Base-by-base conservation (phyloP, 805 yeast species). In the Wickerhamomyces pijperi region DNA sequence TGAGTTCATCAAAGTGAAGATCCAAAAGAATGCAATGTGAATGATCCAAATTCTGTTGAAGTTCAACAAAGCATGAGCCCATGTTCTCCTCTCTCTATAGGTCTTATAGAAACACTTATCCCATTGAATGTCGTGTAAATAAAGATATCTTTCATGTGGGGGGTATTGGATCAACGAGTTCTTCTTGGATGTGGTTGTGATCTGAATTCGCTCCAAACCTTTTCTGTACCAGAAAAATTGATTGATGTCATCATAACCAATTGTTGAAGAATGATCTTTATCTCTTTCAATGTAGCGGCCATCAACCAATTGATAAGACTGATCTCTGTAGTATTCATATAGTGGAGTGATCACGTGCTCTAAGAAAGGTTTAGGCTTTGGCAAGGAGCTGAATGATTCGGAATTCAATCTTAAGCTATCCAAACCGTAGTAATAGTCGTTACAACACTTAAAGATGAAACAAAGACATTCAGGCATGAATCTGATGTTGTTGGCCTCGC, bases 231-330 rank as follows among this genome's bases (percentile, higher is more conserved):
- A 86, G 53, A 86, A 86, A 31, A 82, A 63, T 51, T 86, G 95
- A 54, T 86, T 86, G 56, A 86, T 77, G 56, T 86, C 96, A 61
- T 86, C 96, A 56, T 86, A 86, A 0, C 96, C 96, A 42, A 86
- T 77, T 4, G 74, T 73, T 20, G 71, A 61, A 14, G 74, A 67
- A 53, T 86, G 90, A 51, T 82, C 90, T 40, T 66, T 71, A 43
- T 75, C 80, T 11, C 64, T 61, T 16, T 65, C 65, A 21, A 67
- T 59, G 53, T 64, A 68, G 18, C 56, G 58, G 0, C 70, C 77
- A 16, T 64, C 68, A 5, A 60, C 55, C 3, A 56, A 47, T 29
- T 62, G 67, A 47, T 69, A 79, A 3, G 71, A 61, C 50, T 76
- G 82, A 41, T 69, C 71, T 11, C 76, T 59, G 47, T 76, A 74